phyloP scores from a whole-genome alignment of 306 rosid genomes.

The Prunus campanulata region DNA sequence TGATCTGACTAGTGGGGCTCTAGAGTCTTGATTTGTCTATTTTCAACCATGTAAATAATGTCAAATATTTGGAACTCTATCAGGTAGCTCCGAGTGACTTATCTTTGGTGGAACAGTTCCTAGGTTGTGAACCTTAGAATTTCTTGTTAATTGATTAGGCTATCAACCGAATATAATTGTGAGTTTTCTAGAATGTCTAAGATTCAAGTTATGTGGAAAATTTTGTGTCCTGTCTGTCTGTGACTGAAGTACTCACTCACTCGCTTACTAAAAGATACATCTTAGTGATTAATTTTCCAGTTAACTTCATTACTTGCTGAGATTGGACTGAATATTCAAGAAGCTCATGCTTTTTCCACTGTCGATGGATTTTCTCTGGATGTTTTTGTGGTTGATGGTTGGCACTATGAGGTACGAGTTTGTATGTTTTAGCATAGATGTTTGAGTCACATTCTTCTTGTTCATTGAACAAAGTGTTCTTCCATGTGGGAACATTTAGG shows the following conservation, averaged over 20 bases:
- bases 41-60: background rate
- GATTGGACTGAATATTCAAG: slow-evolving; percentile 93
- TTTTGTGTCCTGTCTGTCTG: background rate
- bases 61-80: background rate
- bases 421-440: slow-evolving; percentile 17
- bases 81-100: background rate
- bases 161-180: background rate
- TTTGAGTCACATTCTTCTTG: slow-evolving; percentile 8
- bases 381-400: slow-evolving; percentile 95
- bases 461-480: slow-evolving; percentile 4
- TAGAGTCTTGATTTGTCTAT: background rate
- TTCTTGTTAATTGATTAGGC: background rate
- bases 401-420: slow-evolving; percentile 79
- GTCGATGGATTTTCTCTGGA: slow-evolving; percentile 95
- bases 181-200: background rate
- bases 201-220: background rate
- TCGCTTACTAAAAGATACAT: slow-evolving; percentile 23
- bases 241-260: slow-evolving; percentile 9
- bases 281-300: slow-evolving; percentile 46
- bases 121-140: background rate
- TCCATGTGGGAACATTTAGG: slow-evolving; percentile 50
- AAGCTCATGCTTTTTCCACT: slow-evolving; percentile 99
- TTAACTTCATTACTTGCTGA: slow-evolving; percentile 87
- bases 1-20: background rate
- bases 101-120: background rate